phyloP scores from a whole-genome alignment of 2,329 filamentous ascomycete species.

The Trichoderma lentiforme region DNA sequence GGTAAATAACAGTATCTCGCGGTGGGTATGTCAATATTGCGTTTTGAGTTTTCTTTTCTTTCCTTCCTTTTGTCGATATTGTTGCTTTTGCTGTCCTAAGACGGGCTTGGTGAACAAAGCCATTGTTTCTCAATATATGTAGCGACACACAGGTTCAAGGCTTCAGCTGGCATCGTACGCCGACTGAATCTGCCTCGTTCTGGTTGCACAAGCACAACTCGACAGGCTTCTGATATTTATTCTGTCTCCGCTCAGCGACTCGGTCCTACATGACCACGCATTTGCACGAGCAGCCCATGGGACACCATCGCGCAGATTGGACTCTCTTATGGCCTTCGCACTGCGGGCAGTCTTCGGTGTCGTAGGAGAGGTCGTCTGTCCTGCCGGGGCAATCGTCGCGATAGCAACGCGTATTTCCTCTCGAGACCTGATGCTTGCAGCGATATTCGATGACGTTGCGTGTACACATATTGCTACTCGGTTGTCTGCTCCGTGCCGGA shows the following conservation, averaged over 20 bases:
- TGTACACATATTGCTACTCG: slow-evolving; percentile 31
- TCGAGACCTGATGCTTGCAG: slow-evolving; percentile 36
- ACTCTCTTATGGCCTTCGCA: slow-evolving; percentile 32
- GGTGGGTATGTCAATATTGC: not conserved
- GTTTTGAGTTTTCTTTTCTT: not conserved
- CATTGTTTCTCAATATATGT: not conserved
- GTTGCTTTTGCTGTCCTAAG: not conserved
- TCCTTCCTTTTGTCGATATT: not conserved
- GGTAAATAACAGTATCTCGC: not conserved
- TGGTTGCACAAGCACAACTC: not conserved
- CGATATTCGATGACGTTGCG: slow-evolving; percentile 34
- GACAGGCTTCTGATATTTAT: not conserved
- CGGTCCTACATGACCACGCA: slow-evolving; percentile 26
- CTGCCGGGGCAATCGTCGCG: slow-evolving; percentile 30
- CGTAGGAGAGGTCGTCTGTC: slow-evolving; percentile 30
- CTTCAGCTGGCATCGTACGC: not conserved
- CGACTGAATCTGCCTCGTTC: not conserved
- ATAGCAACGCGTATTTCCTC: slow-evolving; percentile 37
- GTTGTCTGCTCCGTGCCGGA: not conserved
- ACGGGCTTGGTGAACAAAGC: not conserved
- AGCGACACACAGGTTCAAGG: not conserved
- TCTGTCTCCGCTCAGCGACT: not conserved
- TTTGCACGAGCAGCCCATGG: slow-evolving; percentile 30
- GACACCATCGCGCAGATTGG: slow-evolving; percentile 37
- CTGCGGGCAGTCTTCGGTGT: slow-evolving; percentile 34